Conservation (phyloP, 257 asterid genomes). For the Nicotiana tomentosiformis region DNA sequence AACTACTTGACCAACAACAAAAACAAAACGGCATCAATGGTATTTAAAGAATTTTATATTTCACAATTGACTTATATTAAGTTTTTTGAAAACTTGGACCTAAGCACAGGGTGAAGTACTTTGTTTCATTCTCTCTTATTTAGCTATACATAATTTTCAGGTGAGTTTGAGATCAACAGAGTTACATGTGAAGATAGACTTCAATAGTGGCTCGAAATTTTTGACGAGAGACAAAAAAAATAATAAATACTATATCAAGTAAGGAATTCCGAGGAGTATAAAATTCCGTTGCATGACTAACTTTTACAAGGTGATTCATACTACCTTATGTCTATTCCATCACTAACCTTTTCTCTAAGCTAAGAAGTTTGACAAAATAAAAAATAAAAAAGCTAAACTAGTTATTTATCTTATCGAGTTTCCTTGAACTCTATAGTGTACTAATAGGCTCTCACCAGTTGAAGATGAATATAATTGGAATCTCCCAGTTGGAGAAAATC, state of each 20-base stretch:
- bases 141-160: not conserved
- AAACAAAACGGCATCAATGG: not conserved
- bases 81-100: not conserved
- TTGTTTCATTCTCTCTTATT: not conserved
- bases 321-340: not conserved
- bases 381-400: not conserved
- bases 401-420: not conserved
- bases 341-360: too few relatives aligned
- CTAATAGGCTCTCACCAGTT: not conserved
- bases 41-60: not conserved
- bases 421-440: not conserved
- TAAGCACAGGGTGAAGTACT: too few relatives aligned
- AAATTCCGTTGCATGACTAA: not conserved
- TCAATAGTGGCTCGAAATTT: not conserved
- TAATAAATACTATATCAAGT: not conserved
- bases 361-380: not conserved
- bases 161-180: not conserved
- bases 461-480: not conserved
- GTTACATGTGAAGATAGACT: not conserved
- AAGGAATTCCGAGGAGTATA: not conserved
- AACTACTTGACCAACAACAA: not conserved
- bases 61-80: not conserved
- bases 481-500: rapidly evolving
- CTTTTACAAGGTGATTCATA: not conserved
- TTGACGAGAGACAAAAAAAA: not conserved